A percentile compares a stretch with the other conserved stretches of the same genome.
Evolutionary conservation across 805 yeast genomes (phyloP).

Genomic region (Yamadazyma ubonensis): DNA sequence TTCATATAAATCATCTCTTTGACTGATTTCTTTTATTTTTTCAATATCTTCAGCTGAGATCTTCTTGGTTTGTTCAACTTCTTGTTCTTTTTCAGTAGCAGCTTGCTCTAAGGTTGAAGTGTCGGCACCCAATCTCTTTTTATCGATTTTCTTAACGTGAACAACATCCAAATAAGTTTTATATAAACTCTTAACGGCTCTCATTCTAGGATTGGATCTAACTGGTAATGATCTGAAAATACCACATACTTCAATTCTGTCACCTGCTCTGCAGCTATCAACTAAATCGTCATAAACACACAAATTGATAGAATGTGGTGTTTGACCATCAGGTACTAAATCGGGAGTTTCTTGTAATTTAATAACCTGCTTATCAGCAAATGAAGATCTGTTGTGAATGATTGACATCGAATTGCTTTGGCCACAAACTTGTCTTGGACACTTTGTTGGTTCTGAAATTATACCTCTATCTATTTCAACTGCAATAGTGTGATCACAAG

Average conservation of each 20-base stretch:
- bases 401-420: constrained; percentile 84
- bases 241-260: constrained; percentile 92
- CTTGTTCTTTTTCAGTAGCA: constrained; percentile 62
- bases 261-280: constrained; percentile 94
- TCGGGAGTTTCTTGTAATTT: constrained; percentile 96
- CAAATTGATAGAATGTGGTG: constrained; percentile 92
- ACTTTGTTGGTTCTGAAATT: constrained; percentile 86
- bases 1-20: constrained; percentile 80
- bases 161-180: constrained; percentile 94
- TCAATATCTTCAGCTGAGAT: constrained; percentile 68
- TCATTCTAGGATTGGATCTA: constrained; percentile 77
- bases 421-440: constrained; percentile 87
- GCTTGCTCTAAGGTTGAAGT: constrained; percentile 55
- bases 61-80: constrained; percentile 73
- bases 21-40: constrained; percentile 58
- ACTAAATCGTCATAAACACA: constrained; percentile 96
- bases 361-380: constrained; percentile 93
- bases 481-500: constrained; percentile 88
- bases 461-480: constrained; percentile 94
- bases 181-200: constrained; percentile 79
- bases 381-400: constrained; percentile 87
- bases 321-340: constrained; percentile 95
- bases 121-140: constrained; percentile 78
- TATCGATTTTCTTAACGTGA: constrained; percentile 84
- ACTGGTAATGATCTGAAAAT: constrained; percentile 92